Conservation (phyloP, 2,329 filamentous ascomycete species). For the Cladosporium sp. region DNA sequence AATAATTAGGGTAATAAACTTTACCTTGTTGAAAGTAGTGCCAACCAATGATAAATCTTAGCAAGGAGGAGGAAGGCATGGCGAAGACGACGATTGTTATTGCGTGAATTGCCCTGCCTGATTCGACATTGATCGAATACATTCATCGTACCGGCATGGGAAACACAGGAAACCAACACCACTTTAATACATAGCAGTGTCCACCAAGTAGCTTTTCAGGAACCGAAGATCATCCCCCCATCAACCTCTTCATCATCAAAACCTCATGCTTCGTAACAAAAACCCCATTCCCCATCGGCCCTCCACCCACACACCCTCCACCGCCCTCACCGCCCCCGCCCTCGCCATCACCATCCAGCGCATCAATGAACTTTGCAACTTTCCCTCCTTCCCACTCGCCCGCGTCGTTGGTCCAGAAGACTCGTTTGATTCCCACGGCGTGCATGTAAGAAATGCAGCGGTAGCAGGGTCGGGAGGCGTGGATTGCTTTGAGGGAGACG, state of each 20-base stretch:
- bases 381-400: slow-evolving; percentile 50
- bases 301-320: no score
- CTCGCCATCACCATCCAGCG: slow-evolving; percentile 33
- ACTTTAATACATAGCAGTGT: no score
- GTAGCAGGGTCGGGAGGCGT: slow-evolving; percentile 48
- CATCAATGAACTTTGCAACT: slow-evolving; percentile 45
- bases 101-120: no score
- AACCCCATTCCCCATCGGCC: slow-evolving; percentile 31
- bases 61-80: no score
- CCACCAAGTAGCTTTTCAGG: no score
- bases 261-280: slow-evolving; percentile 53
- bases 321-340: slow-evolving; percentile 16
- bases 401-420: slow-evolving; percentile 49
- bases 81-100: no score
- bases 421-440: slow-evolving; percentile 47
- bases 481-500: slow-evolving; percentile 24
- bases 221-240: slow-evolving; percentile 24
- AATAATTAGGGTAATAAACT: no score
- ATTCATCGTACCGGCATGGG: no score
- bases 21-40: no score
- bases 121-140: no score
- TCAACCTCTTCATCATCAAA: slow-evolving; percentile 39
- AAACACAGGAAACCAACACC: no score
- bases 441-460: slow-evolving; percentile 50
- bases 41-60: no score